These are phyloP conservation scores for Dendrobium chrysotoxum DNA, from an alignment of 106 monocot species.

Conservation along the genomic window DNA sequence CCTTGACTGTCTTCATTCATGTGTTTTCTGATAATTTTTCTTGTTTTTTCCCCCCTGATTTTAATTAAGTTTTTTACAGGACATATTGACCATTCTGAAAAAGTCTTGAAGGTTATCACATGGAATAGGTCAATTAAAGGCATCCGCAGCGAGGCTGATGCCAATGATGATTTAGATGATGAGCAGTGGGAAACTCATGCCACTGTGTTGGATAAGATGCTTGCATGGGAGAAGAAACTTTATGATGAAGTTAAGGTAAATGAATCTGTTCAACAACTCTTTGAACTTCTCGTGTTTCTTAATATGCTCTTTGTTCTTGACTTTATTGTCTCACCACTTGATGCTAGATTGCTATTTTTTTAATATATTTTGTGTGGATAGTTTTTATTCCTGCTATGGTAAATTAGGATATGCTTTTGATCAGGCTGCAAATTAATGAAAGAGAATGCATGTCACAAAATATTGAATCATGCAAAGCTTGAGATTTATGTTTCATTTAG, in stretches of 20 bases:
- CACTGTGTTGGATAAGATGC: constrained; percentile 79
- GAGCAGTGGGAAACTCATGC: constrained; percentile 90
- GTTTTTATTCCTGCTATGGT: not conserved
- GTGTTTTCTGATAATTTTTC: not conserved
- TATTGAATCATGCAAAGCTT: too few relatives aligned
- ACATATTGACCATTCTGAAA: constrained; percentile 88
- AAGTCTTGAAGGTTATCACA: constrained; percentile 83
- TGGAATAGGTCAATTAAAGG: constrained; percentile 91
- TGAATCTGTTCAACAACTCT: not conserved
- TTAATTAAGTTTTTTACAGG: constrained; percentile 32
- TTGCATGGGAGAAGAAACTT: constrained; percentile 96
- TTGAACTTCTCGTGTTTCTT: not conserved
- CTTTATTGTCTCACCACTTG: not conserved
- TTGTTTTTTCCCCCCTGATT: not conserved
- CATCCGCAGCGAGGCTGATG: constrained; percentile 33
- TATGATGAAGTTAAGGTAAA: constrained; percentile 96
- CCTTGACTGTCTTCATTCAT: not conserved
- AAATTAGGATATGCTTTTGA: not conserved
- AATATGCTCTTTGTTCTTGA: not conserved
- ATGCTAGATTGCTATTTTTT: not conserved
- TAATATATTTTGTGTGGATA: not conserved
- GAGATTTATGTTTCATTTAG: too few relatives aligned
- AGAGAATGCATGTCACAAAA: too few relatives aligned
- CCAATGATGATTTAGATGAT: constrained; percentile 56
- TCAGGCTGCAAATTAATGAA: not conserved